Evolutionary conservation across 2,329 filamentous ascomycete species (phyloP).

Genomic region (Fusarium pseudocircinatum): DNA sequence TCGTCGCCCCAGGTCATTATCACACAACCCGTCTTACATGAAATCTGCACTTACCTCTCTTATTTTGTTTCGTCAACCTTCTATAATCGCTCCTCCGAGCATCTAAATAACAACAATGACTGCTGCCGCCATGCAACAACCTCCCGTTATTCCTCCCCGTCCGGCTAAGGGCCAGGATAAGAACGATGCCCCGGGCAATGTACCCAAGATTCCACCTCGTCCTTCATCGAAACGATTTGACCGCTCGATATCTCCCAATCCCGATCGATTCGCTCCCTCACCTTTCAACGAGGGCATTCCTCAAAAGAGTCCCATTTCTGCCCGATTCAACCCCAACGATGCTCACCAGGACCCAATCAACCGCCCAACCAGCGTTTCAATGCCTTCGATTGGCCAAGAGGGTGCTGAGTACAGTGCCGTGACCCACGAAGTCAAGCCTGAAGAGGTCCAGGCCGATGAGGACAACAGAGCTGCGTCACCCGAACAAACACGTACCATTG

Average conservation of each 20-base stretch:
- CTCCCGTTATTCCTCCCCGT: conserved; percentile 66
- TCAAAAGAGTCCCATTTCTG: conserved; percentile 55
- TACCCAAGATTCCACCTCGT: conserved; percentile 81
- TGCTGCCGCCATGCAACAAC: conserved; percentile 59
- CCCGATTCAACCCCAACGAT: conserved; percentile 50
- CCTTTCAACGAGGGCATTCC: conserved; percentile 80
- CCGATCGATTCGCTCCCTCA: conserved; percentile 83
- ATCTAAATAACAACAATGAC: conserved; percentile 54
- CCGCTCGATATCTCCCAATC: conserved; percentile 79
- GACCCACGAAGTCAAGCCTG: conserved; percentile 53
- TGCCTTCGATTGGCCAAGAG: conserved; percentile 90
- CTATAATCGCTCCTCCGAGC: conserved; percentile 31
- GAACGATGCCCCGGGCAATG: conserved; percentile 45
- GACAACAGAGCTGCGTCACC: conserved; percentile 58
- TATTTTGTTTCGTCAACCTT: conserved; percentile 21
- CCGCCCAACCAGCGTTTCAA: conserved; percentile 79
- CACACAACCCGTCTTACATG: conserved; percentile 28
- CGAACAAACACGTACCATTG: conserved; percentile 80
- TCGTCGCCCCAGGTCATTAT: conserved; percentile 28
- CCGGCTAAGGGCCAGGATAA: conserved; percentile 62
- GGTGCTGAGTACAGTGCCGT: conserved; percentile 83
- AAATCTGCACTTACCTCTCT: conserved; percentile 11
- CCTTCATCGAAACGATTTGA: conserved; percentile 75
- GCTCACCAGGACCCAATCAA: conserved; percentile 55
- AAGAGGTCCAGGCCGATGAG: conserved; percentile 55